Evolutionary conservation across 2,329 filamentous ascomycete genomes (phyloP), one percentile per base, ranked within the genome.

Genomic region (Epichloe glyceriae): DNA sequence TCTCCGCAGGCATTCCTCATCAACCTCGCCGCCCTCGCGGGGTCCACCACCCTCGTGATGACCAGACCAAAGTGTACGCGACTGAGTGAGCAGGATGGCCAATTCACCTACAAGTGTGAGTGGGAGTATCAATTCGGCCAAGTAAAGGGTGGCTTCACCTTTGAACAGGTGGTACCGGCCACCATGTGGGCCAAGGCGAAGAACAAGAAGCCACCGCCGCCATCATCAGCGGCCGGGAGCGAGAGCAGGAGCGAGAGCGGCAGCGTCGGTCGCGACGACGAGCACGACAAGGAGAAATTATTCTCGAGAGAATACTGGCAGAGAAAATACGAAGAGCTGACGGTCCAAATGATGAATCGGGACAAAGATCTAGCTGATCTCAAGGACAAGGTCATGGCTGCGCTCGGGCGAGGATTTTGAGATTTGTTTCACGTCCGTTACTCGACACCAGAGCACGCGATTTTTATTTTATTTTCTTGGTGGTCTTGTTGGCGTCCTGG

Each of bases 91-190:
- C 59, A 63, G 2, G 61, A 66, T 2, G 69, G 69, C 14, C 60
- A 67, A 38, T 72, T 68, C 34, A 65, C 68, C 47, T 83, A 81
- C 60, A 62, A 65, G 44, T 74, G 73, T 55, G 66, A 68, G 50
- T 83, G 79, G 79, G 70, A 75, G 53, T 72, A 82, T 57, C 67
- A 69, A 48, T 75, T 77, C 52, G 79, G 79, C 1, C 64, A 68
- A n/a, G 60, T 79, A 10, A 67, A 67, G 48, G 77, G 76, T 2
- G 66, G 68, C 43, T 82, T 79, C 55, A 70, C 68, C 30, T 75
- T 82, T 63, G 67, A 70, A 49, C 73, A 76, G 58, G 64, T 61
- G 54, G 75, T 75, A 38, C 67, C 65, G 54, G 65, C 70, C 46
- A 64, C 62, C 6, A 67, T 66, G 57, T 74, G 71, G 69, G 69